phyloP scores from a whole-genome alignment of 2,329 filamentous ascomycete species.

The Colletotrichum cuscutae region DNA sequence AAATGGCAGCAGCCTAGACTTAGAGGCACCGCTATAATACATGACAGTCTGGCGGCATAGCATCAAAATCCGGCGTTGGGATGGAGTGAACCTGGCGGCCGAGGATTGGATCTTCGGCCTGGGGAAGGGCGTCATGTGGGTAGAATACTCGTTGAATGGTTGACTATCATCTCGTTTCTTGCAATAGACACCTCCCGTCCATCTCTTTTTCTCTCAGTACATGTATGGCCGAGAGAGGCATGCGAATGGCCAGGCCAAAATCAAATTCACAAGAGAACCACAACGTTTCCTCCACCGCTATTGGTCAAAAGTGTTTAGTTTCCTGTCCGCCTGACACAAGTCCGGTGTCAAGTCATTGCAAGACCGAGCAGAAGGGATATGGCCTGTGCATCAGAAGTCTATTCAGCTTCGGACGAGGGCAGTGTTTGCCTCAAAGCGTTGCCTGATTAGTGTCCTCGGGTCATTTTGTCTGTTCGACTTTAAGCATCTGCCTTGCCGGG shows the following conservation, averaged over 20 bases:
- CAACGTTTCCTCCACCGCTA: neutral
- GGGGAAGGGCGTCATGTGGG: constrained; percentile 1
- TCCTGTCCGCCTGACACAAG: constrained; percentile 21
- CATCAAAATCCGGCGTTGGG: constrained; percentile 10
- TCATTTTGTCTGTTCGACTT: neutral
- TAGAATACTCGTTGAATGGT: neutral
- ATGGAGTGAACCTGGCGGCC: neutral
- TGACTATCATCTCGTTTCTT: neutral
- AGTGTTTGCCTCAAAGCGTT: neutral
- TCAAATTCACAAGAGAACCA: constrained; percentile 14
- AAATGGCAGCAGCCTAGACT: neutral
- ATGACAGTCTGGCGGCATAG: neutral
- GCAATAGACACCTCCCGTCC: neutral
- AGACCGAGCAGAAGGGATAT: constrained; percentile 9
- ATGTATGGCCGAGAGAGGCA: neutral
- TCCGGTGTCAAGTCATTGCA: constrained; percentile 12
- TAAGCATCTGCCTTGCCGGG: too few species aligned
- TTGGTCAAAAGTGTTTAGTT: constrained; percentile 7
- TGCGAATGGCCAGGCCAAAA: constrained; percentile 6
- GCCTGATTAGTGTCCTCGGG: neutral
- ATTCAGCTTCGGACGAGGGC: constrained; percentile 9
- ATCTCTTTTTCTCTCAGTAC: neutral
- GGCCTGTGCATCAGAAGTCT: neutral
- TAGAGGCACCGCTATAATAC: neutral
- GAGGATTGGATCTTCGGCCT: neutral